Percentiles rank a stretch among this genome's conserved stretches.
These are phyloP conservation scores for Hemerocallis citrina DNA, from an alignment of 106 monocot genomes.

Conservation along the genomic window DNA sequence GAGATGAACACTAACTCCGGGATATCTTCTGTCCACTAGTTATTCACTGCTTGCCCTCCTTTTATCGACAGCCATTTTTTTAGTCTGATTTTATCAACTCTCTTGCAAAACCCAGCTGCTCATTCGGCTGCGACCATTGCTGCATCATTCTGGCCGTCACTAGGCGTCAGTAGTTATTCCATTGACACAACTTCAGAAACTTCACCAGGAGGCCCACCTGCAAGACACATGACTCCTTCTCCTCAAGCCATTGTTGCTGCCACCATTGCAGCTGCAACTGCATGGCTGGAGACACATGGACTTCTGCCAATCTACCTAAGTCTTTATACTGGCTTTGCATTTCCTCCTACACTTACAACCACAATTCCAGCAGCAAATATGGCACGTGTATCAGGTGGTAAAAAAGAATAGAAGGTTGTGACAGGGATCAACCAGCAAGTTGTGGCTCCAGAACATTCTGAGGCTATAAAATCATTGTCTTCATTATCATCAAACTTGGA, in stretches of 20 bases:
- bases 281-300: conserved; percentile 88
- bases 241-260: conserved; percentile 58
- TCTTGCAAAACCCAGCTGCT: conserved; percentile 72
- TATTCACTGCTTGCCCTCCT: conserved; percentile 26
- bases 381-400: conserved; percentile 3
- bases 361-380: conserved; percentile 6
- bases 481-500: conserved; percentile 26
- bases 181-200: conserved; percentile 22
- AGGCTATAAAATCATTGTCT: conserved; percentile 13
- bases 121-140: conserved; percentile 77
- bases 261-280: conserved; percentile 88
- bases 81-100: conserved; percentile 47
- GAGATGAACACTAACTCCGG: conserved; percentile 11
- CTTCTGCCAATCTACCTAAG: conserved; percentile 50
- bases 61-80: conserved; percentile 56
- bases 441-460: conserved; percentile 13
- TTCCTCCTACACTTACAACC: conserved; percentile 23
- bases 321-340: conserved; percentile 34
- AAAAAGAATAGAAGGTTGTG: conserved; percentile 4
- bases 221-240: conserved; percentile 14
- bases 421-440: conserved; percentile 4
- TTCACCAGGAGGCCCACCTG: conserved; percentile 8
- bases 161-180: conserved; percentile 16
- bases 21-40: conserved; percentile 22
- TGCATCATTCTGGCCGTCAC: conserved; percentile 66